These are phyloP conservation scores for Reticulascus tulasneorum DNA, from an alignment of 2,329 filamentous ascomycete species.

Conservation along the genomic window DNA sequence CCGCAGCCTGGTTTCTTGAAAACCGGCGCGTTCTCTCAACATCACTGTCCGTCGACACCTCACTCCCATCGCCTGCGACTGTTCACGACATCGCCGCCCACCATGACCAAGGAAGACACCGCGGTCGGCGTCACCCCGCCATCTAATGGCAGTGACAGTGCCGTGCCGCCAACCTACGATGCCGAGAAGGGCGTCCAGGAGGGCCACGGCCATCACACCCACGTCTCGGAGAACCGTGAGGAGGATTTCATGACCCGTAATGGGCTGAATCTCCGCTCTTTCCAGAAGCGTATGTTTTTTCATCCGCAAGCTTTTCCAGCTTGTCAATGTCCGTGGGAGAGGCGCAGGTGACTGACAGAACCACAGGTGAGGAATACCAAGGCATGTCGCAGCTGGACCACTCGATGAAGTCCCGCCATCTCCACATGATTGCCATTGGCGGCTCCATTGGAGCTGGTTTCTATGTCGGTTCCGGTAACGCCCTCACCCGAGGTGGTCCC, in stretches of 20 bases:
- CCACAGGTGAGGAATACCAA: slow-evolving; percentile 9
- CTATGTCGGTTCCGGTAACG: slow-evolving; percentile 56
- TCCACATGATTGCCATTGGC: slow-evolving; percentile 61
- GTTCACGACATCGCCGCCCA: slow-evolving; percentile 9
- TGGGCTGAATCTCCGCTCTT: slow-evolving; percentile 33
- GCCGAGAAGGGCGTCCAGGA: slow-evolving; percentile 17
- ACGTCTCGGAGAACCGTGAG: too few species aligned
- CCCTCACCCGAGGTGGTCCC: slow-evolving; percentile 47
- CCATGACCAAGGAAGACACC: slow-evolving; percentile 11
- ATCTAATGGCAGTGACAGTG: slow-evolving; percentile 7
- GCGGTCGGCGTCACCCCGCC: slow-evolving; percentile 10
- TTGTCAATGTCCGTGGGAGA: too few species aligned
- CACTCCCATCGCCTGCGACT: slow-evolving; percentile 7
- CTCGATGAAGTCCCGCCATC: slow-evolving; percentile 52
- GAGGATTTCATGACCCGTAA: slow-evolving; percentile 32
- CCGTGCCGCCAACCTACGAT: slow-evolving; percentile 12
- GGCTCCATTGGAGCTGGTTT: slow-evolving; percentile 61
- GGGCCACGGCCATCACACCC: slow-evolving; percentile 5
- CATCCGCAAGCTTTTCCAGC: too few species aligned
- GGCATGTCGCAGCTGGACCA: slow-evolving; percentile 33
- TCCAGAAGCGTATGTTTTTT: slow-evolving; percentile 33
- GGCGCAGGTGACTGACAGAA: too few species aligned
- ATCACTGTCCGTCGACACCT: not conserved
- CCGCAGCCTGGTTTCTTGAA: not conserved
- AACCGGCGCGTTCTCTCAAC: slow-evolving; percentile 8